These are phyloP conservation scores for Tagetes patula DNA, from an alignment of 129 eudicot species.

Conservation along the genomic window DNA sequence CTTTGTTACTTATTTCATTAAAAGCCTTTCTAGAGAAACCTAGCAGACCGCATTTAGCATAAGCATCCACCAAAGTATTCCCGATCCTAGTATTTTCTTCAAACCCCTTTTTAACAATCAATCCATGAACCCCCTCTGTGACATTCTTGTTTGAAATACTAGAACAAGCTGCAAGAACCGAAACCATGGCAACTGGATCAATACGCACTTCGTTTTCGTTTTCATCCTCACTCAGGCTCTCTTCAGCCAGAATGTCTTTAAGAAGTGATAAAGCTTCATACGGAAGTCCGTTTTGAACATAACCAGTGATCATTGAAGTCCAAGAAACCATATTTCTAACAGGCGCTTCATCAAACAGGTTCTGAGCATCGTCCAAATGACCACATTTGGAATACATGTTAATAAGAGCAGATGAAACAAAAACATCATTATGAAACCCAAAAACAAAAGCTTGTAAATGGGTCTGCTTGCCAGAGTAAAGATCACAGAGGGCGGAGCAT, in stretches of 20 bases:
- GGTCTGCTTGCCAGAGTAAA: slow-evolving; percentile 37
- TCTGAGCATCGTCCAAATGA: slow-evolving; percentile 39
- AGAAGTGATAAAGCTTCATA: slow-evolving; percentile 35
- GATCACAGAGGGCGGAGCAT: slow-evolving; percentile 37
- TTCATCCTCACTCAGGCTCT: slow-evolving; percentile 15
- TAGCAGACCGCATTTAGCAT: slow-evolving; percentile 53
- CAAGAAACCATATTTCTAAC: slow-evolving; percentile 52
- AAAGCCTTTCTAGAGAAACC: slow-evolving; percentile 44
- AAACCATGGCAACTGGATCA: slow-evolving; percentile 41
- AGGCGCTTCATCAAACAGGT: slow-evolving; percentile 54
- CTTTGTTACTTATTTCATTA: slow-evolving; percentile 43
- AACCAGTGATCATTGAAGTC: slow-evolving; percentile 61
- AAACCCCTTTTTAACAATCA: slow-evolving; percentile 42
- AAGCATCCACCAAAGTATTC: slow-evolving; percentile 53
- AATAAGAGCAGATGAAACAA: slow-evolving; percentile 43
- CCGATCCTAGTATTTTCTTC: slow-evolving; percentile 37
- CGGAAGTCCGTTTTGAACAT: slow-evolving; percentile 40
- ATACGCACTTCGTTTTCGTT: slow-evolving; percentile 15
- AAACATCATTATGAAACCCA: slow-evolving; percentile 35
- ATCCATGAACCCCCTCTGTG: slow-evolving; percentile 37
- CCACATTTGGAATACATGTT: slow-evolving; percentile 56
- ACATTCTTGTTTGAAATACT: slow-evolving; percentile 32
- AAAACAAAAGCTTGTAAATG: slow-evolving; percentile 39
- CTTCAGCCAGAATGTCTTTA: slow-evolving; percentile 32
- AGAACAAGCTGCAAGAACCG: slow-evolving; percentile 44